phyloP scores from a whole-genome alignment of 2,329 filamentous ascomycete genomes.

The Ustilaginoidea virens region DNA sequence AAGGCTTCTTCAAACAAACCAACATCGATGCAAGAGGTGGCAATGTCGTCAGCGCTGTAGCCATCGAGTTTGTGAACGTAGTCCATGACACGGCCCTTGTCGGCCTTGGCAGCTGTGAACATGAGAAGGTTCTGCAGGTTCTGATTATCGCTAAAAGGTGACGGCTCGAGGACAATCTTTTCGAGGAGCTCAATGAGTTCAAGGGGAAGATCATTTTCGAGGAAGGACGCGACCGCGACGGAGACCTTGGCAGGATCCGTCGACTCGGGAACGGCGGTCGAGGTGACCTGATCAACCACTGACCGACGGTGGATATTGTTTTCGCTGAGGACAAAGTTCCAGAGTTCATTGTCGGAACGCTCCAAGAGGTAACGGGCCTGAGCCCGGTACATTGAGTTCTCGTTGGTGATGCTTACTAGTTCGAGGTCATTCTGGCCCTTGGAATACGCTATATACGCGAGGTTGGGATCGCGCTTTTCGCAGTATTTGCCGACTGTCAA shows the following conservation, averaged over 20 bases:
- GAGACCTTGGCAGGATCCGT: constrained; percentile 90
- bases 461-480: constrained; percentile 92
- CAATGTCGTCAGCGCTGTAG: constrained; percentile 87
- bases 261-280: constrained; percentile 85
- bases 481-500: constrained; percentile 92
- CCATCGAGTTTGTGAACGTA: constrained; percentile 86
- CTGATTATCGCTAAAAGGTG: constrained; percentile 92
- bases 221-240: constrained; percentile 83
- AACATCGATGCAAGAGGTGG: constrained; percentile 82
- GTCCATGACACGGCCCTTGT: constrained; percentile 87
- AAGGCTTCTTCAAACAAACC: constrained; percentile 95
- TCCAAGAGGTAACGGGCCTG: constrained; percentile 92
- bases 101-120: constrained; percentile 91
- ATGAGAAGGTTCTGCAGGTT: constrained; percentile 93
- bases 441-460: constrained; percentile 86
- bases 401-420: constrained; percentile 93
- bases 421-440: constrained; percentile 98
- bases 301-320: constrained; percentile 94
- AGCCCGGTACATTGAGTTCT: constrained; percentile 99
- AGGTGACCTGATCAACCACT: constrained; percentile 89
- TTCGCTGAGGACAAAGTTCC: constrained; percentile 84
- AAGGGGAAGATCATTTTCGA: constrained; percentile 75
- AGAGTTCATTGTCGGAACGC: constrained; percentile 77
- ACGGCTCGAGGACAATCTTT: constrained; percentile 99
- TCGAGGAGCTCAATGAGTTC: constrained; percentile 96